Conservation (phyloP, 257 asterid genomes). For the Solanum neorickii region DNA sequence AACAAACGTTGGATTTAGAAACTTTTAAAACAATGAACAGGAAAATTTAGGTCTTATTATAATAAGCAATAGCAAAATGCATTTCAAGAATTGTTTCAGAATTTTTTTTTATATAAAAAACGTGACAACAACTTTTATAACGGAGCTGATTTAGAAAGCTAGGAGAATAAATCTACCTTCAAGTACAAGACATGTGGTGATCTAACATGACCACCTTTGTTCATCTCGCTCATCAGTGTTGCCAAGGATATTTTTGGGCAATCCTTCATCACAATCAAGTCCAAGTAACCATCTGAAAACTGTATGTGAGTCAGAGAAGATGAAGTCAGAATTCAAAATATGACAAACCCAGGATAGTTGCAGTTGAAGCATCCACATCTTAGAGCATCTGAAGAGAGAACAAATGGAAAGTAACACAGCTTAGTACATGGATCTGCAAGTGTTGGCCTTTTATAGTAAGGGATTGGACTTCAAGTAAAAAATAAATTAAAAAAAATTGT, state of each 20-base stretch:
- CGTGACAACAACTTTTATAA: not conserved
- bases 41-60: not conserved
- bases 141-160: not conserved
- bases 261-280: slow-evolving; percentile 75
- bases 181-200: slow-evolving; percentile 62
- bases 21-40: not conserved
- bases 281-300: slow-evolving; percentile 98
- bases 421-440: not conserved
- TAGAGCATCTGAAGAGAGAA: not conserved
- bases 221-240: slow-evolving; percentile 42
- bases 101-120: not conserved
- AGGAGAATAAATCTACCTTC: slow-evolving; percentile 37
- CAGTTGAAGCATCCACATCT: not conserved
- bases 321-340: not conserved
- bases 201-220: slow-evolving; percentile 69
- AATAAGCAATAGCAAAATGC: not conserved
- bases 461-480: not conserved
- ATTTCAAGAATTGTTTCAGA: not conserved
- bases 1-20: not conserved
- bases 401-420: not conserved
- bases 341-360: not conserved
- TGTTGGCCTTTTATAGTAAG: not conserved
- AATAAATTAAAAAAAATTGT: not conserved
- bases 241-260: slow-evolving; percentile 57
- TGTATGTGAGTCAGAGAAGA: slow-evolving; percentile 15